Percentiles rank a stretch among this genome's conserved stretches.
These are phyloP conservation scores for Leccinum disarticulatum DNA, from an alignment of 768 basidiomycete species.

Conservation along the genomic window DNA sequence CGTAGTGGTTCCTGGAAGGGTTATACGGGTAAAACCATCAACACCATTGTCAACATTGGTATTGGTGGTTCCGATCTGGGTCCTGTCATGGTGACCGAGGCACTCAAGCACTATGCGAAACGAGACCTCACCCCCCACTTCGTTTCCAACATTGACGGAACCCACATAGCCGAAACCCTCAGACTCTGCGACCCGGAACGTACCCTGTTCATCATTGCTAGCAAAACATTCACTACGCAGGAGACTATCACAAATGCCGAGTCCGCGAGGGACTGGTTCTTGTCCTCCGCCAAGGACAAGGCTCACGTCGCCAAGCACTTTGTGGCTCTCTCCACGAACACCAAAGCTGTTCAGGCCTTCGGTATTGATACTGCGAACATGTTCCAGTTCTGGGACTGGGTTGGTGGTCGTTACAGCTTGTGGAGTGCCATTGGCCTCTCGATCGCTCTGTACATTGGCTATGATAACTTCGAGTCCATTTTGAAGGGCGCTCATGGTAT, in stretches of 20 bases:
- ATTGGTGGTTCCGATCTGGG: constrained; percentile 98
- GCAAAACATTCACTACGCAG: constrained; percentile 99
- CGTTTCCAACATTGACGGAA: constrained; percentile 98
- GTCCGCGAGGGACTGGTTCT: constrained; percentile 93
- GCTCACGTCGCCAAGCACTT: constrained; percentile 98
- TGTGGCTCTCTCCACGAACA: constrained; percentile 96
- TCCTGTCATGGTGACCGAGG: constrained; percentile 99
- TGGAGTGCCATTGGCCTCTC: constrained; percentile 98
- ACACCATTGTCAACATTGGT: constrained; percentile 96
- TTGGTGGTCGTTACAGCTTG: constrained; percentile 95
- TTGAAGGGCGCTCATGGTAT: constrained; percentile 93
- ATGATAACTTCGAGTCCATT: constrained; percentile 88
- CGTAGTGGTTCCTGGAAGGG: constrained; percentile 92
- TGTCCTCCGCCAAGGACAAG: constrained; percentile 77
- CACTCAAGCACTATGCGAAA: constrained; percentile 89
- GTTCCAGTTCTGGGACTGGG: constrained; percentile 99
- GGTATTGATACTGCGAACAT: constrained; percentile 92
- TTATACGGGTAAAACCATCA: constrained; percentile 94
- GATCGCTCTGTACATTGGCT: constrained; percentile 91
- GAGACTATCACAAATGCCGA: constrained; percentile 99
- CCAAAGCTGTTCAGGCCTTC: constrained; percentile 87
- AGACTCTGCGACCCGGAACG: constrained; percentile 82
- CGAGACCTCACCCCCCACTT: constrained; percentile 86
- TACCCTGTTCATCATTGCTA: constrained; percentile 97
- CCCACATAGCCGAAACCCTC: constrained; percentile 90